A percentile compares a stretch with the other conserved stretches of the same genome.
Conservation (phyloP, 1,284 basidiomycete species). For the Cutaneotrichosporon mucoides region DNA sequence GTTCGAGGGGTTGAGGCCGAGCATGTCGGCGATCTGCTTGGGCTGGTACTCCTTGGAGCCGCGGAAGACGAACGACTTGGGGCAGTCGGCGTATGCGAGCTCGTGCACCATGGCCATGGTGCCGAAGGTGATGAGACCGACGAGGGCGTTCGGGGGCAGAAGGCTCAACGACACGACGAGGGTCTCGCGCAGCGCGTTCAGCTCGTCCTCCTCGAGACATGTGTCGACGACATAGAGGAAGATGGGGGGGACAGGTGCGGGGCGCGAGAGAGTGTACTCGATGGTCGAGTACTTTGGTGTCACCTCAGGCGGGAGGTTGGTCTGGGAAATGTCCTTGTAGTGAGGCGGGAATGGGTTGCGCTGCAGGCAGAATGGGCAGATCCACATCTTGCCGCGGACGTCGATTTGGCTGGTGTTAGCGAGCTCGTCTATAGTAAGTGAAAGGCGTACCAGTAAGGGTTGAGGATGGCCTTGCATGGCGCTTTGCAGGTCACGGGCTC, state of each 20-base stretch:
- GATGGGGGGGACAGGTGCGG: constrained; percentile 87
- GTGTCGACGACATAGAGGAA: constrained; percentile 98
- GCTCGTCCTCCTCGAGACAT: constrained; percentile 91
- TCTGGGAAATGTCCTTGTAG: constrained; percentile 98
- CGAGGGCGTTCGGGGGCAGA: constrained; percentile 87
- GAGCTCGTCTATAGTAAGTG: no score
- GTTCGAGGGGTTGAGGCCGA: constrained; percentile 66
- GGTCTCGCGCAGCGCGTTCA: constrained; percentile 90
- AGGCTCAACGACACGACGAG: constrained; percentile 88
- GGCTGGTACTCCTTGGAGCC: constrained; percentile 97
- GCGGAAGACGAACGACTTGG: constrained; percentile 98
- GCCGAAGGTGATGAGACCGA: constrained; percentile 92
- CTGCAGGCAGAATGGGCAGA: constrained; percentile 96
- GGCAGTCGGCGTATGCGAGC: constrained; percentile 92
- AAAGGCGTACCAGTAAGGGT: constrained; percentile 76
- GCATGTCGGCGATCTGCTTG: constrained; percentile 99
- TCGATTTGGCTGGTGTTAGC: constrained; percentile 77
- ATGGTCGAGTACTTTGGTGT: constrained; percentile 98
- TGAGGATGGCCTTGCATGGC: constrained; percentile 93
- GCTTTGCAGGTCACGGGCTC: constrained; percentile 99
- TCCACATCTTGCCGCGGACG: constrained; percentile 97
- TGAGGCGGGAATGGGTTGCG: constrained; percentile 97
- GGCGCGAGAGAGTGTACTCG: constrained; percentile 92
- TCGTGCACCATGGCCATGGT: constrained; percentile 99
- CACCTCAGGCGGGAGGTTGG: constrained; percentile 92